Conservation (phyloP, 805 yeast genomes). For the Geotrichum ghanense region DNA sequence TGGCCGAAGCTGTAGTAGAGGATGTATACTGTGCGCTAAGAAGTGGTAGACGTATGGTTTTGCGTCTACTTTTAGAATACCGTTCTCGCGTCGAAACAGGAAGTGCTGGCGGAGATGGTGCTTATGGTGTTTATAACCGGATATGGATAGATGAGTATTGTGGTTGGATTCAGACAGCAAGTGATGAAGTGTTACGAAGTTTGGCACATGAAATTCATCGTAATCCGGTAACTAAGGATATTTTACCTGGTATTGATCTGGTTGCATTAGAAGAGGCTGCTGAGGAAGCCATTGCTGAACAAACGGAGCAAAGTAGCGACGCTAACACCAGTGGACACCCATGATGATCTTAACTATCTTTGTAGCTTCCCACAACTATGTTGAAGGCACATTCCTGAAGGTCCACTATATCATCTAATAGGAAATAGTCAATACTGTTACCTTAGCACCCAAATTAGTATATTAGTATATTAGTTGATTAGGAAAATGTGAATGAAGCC, state of each 20-base stretch:
- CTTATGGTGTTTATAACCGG: slow-evolving; percentile 73
- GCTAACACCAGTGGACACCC: background rate
- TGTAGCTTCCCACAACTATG: background rate
- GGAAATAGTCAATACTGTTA: too few species aligned
- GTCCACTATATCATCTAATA: too few species aligned
- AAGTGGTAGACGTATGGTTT: slow-evolving; percentile 56
- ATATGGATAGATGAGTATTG: slow-evolving; percentile 68
- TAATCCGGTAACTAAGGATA: slow-evolving; percentile 13
- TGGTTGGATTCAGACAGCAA: slow-evolving; percentile 55
- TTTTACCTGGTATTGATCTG: slow-evolving; percentile 15
- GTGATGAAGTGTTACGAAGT: slow-evolving; percentile 45
- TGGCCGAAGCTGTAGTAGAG: slow-evolving; percentile 56
- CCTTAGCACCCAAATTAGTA: too few species aligned
- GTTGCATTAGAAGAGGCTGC: slow-evolving; percentile 16
- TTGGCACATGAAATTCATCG: slow-evolving; percentile 53
- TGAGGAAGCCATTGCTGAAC: slow-evolving; percentile 1
- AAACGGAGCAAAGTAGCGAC: background rate
- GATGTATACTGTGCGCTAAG: slow-evolving; percentile 57
- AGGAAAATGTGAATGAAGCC: too few species aligned
- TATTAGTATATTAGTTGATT: too few species aligned
- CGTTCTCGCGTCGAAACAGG: slow-evolving; percentile 61
- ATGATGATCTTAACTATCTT: background rate
- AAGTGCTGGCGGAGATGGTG: slow-evolving; percentile 62
- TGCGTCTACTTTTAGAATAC: slow-evolving; percentile 46
- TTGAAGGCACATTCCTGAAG: too few species aligned